These are phyloP conservation scores for Nakazawaea pomicola DNA, from an alignment of 805 yeast species.

Conservation along the genomic window DNA sequence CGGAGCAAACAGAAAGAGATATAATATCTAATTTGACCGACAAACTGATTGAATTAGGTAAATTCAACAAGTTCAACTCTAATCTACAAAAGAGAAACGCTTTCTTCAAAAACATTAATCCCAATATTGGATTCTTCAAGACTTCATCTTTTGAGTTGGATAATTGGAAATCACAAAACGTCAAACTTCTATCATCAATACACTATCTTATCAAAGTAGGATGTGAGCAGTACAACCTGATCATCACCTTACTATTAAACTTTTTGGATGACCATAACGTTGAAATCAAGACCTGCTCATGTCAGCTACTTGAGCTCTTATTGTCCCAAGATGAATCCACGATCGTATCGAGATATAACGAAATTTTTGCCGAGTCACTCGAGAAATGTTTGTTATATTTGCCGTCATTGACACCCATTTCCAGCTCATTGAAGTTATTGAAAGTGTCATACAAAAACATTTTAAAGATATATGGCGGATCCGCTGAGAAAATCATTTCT, in stretches of 20 bases:
- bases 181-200: neutral
- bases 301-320: slow-evolving; percentile 5
- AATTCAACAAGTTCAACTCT: slow-evolving; percentile 4
- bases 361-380: slow-evolving; percentile 8
- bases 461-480: neutral
- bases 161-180: slow-evolving; percentile 7
- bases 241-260: slow-evolving; percentile 4
- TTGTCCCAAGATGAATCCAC: neutral
- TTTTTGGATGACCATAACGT: slow-evolving; percentile 12
- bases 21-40: neutral
- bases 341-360: neutral
- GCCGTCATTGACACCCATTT: slow-evolving; percentile 5
- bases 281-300: slow-evolving; percentile 3
- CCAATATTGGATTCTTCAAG: slow-evolving; percentile 8
- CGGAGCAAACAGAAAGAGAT: neutral
- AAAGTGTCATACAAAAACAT: neutral
- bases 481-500: neutral
- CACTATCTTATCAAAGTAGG: neutral
- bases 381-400: slow-evolving; percentile 9
- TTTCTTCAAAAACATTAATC: slow-evolving; percentile 1
- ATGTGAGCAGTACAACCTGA: neutral
- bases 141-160: slow-evolving; percentile 9
- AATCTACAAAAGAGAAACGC: neutral
- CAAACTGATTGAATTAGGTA: slow-evolving; percentile 4
- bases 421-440: slow-evolving; percentile 1